Base-by-base conservation (phyloP, 345 rosid genomes). In the Anacardium occidentale region DNA sequence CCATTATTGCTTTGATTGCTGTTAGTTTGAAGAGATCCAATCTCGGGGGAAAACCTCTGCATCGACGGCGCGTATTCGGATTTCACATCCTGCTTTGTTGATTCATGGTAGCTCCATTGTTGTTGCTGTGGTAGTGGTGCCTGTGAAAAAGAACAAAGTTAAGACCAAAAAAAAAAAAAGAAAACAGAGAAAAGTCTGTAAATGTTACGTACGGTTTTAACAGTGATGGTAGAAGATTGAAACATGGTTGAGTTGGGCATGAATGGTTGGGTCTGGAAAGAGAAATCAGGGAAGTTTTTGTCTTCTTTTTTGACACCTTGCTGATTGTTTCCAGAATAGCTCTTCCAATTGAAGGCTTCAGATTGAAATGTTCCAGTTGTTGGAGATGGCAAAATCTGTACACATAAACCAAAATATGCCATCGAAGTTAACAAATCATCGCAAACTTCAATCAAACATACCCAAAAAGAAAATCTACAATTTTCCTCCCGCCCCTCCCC, bases 341-440 rank as follows among this genome's bases (percentile, higher is more conserved):
- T 42, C 69, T 77, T 87, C 91, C 90, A 89, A 65, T 86, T 82
- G 56, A 82, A 77, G 78, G 76, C 75, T 15, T 83, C 84, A 25
- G 78, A 55, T 20, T 93, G 90, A 64, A 88, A 86, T 9, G 93
- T 37, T 54, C 98, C 96, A 13, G 98, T 94, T 3, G 97, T 94
- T 7, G 98, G 97, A 37, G 98, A 94, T 47, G 97, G 93, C 63
- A 94, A 57, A 81, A 89, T 76, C 98, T 95, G 85, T 45, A 76
- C 21, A 78, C 68, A 59, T 61, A 62, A 62, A 15, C 15, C 65
- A 24, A 62, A 79, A 10, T 10, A n/a, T 32, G 50, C 34, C n/a
- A 66, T 22, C 52, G 12, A 74, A 51, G 20, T 15, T 10, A 63
- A 54, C 34, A 18, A 45, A 32, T 12, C 40, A 25, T 21, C 42